Percentiles rank a stretch among this genome's conserved stretches.
Evolutionary conservation across 2,329 filamentous ascomycete species (phyloP).

Genomic region (Nemania bipapillata): DNA sequence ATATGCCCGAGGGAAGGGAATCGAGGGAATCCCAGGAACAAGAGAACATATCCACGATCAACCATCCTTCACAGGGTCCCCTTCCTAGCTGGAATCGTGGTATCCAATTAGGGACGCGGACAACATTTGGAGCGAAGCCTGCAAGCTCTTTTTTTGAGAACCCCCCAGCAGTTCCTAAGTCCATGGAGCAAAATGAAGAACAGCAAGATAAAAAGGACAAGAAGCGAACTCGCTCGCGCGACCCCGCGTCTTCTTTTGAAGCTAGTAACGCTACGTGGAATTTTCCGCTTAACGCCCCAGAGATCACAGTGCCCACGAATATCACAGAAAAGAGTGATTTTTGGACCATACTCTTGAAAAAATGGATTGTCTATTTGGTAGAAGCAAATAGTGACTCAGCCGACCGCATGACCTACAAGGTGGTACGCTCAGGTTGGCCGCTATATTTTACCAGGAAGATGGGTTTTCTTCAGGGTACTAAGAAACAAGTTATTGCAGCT

Average conservation of each 20-base stretch:
- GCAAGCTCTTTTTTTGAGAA: conserved; percentile 32
- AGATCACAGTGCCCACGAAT: conserved; percentile 22
- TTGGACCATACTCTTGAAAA: conserved; percentile 28
- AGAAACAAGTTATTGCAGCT: conserved; percentile 33
- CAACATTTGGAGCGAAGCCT: conserved; percentile 41
- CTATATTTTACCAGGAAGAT: conserved; percentile 38
- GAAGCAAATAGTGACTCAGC: conserved; percentile 35
- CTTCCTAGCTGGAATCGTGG: conserved; percentile 44
- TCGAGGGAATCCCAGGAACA: conserved; percentile 9
- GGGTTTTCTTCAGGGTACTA: conserved; percentile 40
- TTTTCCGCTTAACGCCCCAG: conserved; percentile 31
- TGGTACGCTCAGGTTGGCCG: conserved; percentile 40
- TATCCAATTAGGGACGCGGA: conserved; percentile 42
- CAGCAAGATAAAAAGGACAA: conserved; percentile 24
- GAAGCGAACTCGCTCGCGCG: conserved; percentile 25
- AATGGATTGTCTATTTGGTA: conserved; percentile 27
- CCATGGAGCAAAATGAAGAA: conserved; percentile 11
- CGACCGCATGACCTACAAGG: conserved; percentile 39
- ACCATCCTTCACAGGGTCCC: conserved; percentile 8
- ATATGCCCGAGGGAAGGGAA: neutral
- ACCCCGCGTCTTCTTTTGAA: conserved; percentile 37
- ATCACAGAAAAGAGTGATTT: conserved; percentile 17
- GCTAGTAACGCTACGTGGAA: conserved; percentile 38
- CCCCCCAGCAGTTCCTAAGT: conserved; percentile 1
- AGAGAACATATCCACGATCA: neutral